Base-by-base conservation (phyloP, 2,329 filamentous ascomycete species). In the Neocucurbitaria cava region DNA sequence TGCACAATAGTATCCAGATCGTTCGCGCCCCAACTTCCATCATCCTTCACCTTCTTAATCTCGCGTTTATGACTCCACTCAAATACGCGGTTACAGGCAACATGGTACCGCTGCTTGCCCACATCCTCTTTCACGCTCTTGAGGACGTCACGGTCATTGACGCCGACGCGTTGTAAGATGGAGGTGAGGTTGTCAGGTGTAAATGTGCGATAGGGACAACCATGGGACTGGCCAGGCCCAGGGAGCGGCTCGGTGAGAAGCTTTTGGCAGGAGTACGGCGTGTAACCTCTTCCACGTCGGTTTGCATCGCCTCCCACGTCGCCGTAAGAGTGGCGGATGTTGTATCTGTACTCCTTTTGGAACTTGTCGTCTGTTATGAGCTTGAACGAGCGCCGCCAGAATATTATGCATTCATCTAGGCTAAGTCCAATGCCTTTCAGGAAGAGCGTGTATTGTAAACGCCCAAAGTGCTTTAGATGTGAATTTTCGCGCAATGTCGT, bases 311-410 rank as follows among this genome's bases (percentile, higher is more conserved):
- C 94, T 49, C 95, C 95, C 0, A 98, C 95, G 68, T 98, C 94
- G 62, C 95, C 95, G 74, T 98, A 99, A 0, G 83, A 77, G 82
- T 99, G 94, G n/a, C 93, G 90, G 53, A 98, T 86, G 74, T 99
- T 98, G 83, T 99, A 99, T 40, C 90, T 86, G 79, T 99, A 98
- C 73, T 97, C 92, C 72, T 97, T 98, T 78, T 96, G 96, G 83
- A 98, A 99, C 31, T 89, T 89, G 69, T 98, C 94, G 69, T 98
- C 95, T 0, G 91, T 93, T 61, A 96, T 87, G 63, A 92, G 89
- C 73, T 87, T 87, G 84, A 99, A 98, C 24, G 85, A 82, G 58
- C 87, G 85, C 10, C 95, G 88, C 95, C 95, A 99, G 81, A 99
- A 99, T 11, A 92, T 66, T 21, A 99, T 84, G 65, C 87, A 92